phyloP scores from a whole-genome alignment of 2,329 filamentous ascomycete genomes.

The Colletotrichum sp. region DNA sequence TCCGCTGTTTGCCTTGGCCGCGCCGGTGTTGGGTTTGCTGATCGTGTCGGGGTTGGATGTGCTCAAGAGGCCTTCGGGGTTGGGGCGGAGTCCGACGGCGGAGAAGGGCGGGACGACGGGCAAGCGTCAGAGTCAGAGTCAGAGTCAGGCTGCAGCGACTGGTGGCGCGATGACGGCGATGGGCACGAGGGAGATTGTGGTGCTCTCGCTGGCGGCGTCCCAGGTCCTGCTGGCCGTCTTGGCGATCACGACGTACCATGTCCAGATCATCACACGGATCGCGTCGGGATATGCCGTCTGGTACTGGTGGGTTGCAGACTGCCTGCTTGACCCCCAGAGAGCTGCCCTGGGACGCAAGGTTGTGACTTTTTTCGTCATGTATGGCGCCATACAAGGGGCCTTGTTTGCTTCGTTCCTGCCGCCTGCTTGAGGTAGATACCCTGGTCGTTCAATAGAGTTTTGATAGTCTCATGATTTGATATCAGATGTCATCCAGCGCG shows the following conservation, averaged over 20 bases:
- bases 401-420: slow-evolving; percentile 92
- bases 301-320: slow-evolving; percentile 79
- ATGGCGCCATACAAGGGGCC: slow-evolving; percentile 80
- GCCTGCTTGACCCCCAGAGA: slow-evolving; percentile 37
- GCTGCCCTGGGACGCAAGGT: slow-evolving; percentile 40
- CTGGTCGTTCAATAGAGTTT: slow-evolving; percentile 1
- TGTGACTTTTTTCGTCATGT: slow-evolving; percentile 77
- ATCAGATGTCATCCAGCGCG: background rate
- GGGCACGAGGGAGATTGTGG: background rate
- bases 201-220: slow-evolving; percentile 68
- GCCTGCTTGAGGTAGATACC: slow-evolving; percentile 60
- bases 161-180: slow-evolving; percentile 28
- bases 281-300: slow-evolving; percentile 88
- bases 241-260: slow-evolving; percentile 82
- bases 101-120: background rate
- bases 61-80: slow-evolving; percentile 26
- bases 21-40: slow-evolving; percentile 76
- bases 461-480: background rate
- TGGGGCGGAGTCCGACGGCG: slow-evolving; percentile 3
- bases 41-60: slow-evolving; percentile 61
- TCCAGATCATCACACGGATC: slow-evolving; percentile 91
- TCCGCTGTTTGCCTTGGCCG: slow-evolving; percentile 84
- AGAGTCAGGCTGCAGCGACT: background rate
- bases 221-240: slow-evolving; percentile 76
- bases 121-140: background rate